A percentile compares a stretch with the other conserved stretches of the same genome.
Conservation (phyloP, 176 grass and related monocot genomes). For the Oryza brachyantha region DNA sequence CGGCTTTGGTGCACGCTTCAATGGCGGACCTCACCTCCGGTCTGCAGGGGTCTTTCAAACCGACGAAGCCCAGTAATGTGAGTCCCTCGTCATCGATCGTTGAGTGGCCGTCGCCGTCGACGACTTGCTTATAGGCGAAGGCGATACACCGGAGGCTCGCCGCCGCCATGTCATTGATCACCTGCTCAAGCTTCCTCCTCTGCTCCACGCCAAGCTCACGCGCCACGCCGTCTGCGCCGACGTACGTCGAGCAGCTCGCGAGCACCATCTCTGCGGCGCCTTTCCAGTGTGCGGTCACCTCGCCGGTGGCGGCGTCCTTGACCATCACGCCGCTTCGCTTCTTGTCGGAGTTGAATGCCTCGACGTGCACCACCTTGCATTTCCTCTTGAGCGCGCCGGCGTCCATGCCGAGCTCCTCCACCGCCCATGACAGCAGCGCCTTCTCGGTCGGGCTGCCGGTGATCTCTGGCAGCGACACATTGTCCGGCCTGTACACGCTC, state of each 20-base stretch:
- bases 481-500: slow-evolving; percentile 48
- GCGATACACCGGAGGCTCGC: slow-evolving; percentile 76
- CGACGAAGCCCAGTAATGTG: slow-evolving; percentile 66
- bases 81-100: slow-evolving; percentile 54
- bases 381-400: slow-evolving; percentile 24
- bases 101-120: neutral
- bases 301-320: slow-evolving; percentile 26
- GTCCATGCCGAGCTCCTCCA: slow-evolving; percentile 57
- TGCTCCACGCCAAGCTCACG: slow-evolving; percentile 18
- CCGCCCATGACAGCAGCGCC: slow-evolving; percentile 78
- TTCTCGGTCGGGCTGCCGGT: slow-evolving; percentile 91
- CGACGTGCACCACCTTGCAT: slow-evolving; percentile 60
- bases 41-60: slow-evolving; percentile 79
- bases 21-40: slow-evolving; percentile 65
- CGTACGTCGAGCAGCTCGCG: slow-evolving; percentile 43
- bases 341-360: slow-evolving; percentile 96
- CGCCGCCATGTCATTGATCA: slow-evolving; percentile 60
- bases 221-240: slow-evolving; percentile 21
- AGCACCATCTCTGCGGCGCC: slow-evolving; percentile 87
- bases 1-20: slow-evolving; percentile 43
- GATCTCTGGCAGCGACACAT: slow-evolving; percentile 49
- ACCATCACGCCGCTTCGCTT: slow-evolving; percentile 74
- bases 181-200: slow-evolving; percentile 38
- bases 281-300: slow-evolving; percentile 67
- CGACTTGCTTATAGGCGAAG: slow-evolving; percentile 61